Evolutionary conservation across 768 basidiomycete species (phyloP), one percentile per base, ranked within the genome.

Genomic region (Tulasnella sp.): DNA sequence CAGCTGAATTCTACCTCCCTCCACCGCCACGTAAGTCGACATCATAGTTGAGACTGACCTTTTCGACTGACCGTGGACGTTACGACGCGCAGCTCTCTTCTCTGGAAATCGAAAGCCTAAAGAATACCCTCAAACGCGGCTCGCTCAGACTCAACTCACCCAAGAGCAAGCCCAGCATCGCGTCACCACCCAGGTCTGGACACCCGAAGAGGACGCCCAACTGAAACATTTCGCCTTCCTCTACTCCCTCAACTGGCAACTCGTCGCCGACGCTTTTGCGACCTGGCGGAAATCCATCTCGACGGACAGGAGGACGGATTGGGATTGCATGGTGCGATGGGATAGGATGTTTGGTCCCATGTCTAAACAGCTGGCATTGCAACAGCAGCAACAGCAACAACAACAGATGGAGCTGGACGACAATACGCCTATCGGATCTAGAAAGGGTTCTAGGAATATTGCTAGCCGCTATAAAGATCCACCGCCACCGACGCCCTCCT

Each of bases 221-320:
- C 80, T 86, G 0, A 79, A 82, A 22, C 79, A 80, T 4, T 82
- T 85, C 3, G 81, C 83, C 38, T 77, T 79, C 71, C 82, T 83
- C 67, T 86, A 85, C 79, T 81, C 82, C 2, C 82, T 80, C 80
- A 84, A 86, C 78, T 86, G 86, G 86, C 77, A 79, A 3, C 82
- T 86, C 45, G 84, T 86, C 70, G 82, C 85, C n/a, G 84, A 86
- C 77, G 79, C 82, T 5, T 85, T 86, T 81, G 86, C 85, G 78
- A 81, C 83, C n/a, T 80, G 82, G 52, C 80, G 83, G 25, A 79
- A 81, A 29, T 83, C 82, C 7, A 82, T 84, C 15, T 78, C 81
- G 29, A 83, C 83, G 36, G 86, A 86, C 72, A 79, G 79, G 77
- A 81, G 85, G 29, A 80, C 81, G 11, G 78, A 84, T 0, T 86